These are phyloP conservation scores for Chaetomium tenue DNA, from an alignment of 495 filamentous ascomycete species.

Conservation along the genomic window DNA sequence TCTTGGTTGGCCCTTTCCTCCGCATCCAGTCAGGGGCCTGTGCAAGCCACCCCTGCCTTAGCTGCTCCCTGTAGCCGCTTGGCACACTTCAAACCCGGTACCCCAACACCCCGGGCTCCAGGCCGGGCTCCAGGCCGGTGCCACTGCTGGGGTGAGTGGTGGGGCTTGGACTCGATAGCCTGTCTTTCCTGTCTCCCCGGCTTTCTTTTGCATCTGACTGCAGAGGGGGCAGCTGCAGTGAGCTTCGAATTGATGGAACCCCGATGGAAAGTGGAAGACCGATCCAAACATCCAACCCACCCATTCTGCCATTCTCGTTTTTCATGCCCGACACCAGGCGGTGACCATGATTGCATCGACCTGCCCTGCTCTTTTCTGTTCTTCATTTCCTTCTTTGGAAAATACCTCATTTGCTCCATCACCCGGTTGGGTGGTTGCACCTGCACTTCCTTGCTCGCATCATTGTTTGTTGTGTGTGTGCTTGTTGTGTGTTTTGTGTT, in stretches of 20 bases:
- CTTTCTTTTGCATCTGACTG: not conserved
- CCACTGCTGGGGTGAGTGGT: not conserved
- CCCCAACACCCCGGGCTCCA: not conserved
- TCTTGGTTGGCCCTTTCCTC: constrained; percentile 1
- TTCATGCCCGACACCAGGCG: no score
- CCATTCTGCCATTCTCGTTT: no score
- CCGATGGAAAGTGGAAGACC: no score
- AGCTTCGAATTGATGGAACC: no score
- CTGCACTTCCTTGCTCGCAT: not conserved
- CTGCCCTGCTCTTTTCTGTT: not conserved
- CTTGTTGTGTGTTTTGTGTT: no score
- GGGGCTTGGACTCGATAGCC: constrained; percentile 2
- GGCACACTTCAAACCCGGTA: constrained; percentile 3
- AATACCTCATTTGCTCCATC: not conserved
- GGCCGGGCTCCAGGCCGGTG: constrained; percentile 1
- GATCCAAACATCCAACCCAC: no score
- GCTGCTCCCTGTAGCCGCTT: not conserved
- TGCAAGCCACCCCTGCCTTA: not conserved
- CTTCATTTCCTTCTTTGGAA: not conserved
- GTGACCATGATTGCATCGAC: not conserved
- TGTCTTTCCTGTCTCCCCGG: not conserved
- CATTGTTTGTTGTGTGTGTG: no score
- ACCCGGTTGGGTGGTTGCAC: no score
- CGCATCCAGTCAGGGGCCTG: constrained; percentile 1
- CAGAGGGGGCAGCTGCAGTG: no score